Conservation (phyloP, 2,329 filamentous ascomycete genomes). For the Alternaria arbusti region DNA sequence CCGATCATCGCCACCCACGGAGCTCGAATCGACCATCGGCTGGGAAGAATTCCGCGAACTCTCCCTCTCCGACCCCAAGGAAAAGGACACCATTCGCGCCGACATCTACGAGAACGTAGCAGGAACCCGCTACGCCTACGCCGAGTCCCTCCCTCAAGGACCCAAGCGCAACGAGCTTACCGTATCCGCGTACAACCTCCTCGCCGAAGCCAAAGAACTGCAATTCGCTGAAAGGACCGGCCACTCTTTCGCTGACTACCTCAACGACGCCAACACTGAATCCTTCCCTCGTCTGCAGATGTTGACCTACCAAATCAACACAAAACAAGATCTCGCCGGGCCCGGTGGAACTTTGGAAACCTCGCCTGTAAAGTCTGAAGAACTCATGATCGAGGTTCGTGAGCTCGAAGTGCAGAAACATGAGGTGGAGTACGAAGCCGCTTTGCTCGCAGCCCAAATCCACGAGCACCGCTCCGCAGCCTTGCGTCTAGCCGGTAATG, state of each 20-base stretch:
- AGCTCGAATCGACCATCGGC: conserved; percentile 33
- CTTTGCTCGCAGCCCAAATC: conserved; percentile 29
- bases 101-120: conserved; percentile 35
- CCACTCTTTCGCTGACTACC: conserved; percentile 25
- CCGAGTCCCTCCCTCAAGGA: conserved; percentile 25
- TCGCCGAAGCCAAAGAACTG: conserved; percentile 38
- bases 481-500: conserved; percentile 15
- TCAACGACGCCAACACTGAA: background rate
- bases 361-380: conserved; percentile 9
- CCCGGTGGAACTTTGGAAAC: background rate
- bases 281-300: conserved; percentile 25
- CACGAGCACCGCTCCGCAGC: conserved; percentile 32
- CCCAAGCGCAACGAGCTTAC: conserved; percentile 25
- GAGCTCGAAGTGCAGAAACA: conserved; percentile 25
- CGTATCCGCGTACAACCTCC: conserved; percentile 36
- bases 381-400: conserved; percentile 20
- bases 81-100: conserved; percentile 31
- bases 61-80: conserved; percentile 22
- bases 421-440: conserved; percentile 21
- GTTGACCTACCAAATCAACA: conserved; percentile 24
- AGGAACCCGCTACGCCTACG: conserved; percentile 27
- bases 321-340: conserved; percentile 21
- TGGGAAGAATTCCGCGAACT: conserved; percentile 38
- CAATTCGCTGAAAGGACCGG: conserved; percentile 29
- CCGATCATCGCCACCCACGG: conserved; percentile 21